Conservation (phyloP, 805 yeast genomes). For the Spathaspora arborariae region DNA sequence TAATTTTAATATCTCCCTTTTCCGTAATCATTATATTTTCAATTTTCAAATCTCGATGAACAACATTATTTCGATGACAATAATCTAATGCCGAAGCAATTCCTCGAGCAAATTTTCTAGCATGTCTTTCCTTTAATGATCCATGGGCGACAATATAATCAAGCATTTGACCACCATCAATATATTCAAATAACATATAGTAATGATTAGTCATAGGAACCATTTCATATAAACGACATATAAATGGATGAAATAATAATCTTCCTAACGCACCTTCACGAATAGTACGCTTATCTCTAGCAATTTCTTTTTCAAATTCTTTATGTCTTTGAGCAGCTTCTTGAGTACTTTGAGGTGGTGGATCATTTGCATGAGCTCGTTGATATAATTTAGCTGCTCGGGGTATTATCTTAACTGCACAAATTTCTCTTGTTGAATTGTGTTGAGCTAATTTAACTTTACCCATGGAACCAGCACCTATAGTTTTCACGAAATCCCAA, state of each 20-base stretch:
- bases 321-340: slow-evolving; percentile 61
- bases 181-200: slow-evolving; percentile 95
- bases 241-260: slow-evolving; percentile 84
- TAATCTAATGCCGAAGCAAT: slow-evolving; percentile 92
- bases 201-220: slow-evolving; percentile 95
- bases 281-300: slow-evolving; percentile 86
- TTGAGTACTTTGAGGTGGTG: slow-evolving; percentile 57
- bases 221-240: slow-evolving; percentile 88
- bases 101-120: slow-evolving; percentile 91
- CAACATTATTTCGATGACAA: slow-evolving; percentile 90
- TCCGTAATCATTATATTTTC: slow-evolving; percentile 94
- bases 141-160: slow-evolving; percentile 98
- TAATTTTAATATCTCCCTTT: slow-evolving; percentile 89
- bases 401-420: slow-evolving; percentile 92
- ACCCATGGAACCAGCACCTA: slow-evolving; percentile 99
- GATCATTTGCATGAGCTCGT: slow-evolving; percentile 65
- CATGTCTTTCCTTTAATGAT: slow-evolving; percentile 86
- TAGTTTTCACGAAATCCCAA: slow-evolving; percentile 92
- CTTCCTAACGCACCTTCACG: slow-evolving; percentile 95
- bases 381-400: slow-evolving; percentile 78
- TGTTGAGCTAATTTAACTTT: slow-evolving; percentile 93
- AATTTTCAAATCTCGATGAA: slow-evolving; percentile 93
- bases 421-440: slow-evolving; percentile 71
- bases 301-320: slow-evolving; percentile 76
- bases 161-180: slow-evolving; percentile 95